Percentiles rank a stretch among this genome's conserved stretches.
Conservation (phyloP, 176 grass and related monocot species). For the Saccharum officinarum region DNA sequence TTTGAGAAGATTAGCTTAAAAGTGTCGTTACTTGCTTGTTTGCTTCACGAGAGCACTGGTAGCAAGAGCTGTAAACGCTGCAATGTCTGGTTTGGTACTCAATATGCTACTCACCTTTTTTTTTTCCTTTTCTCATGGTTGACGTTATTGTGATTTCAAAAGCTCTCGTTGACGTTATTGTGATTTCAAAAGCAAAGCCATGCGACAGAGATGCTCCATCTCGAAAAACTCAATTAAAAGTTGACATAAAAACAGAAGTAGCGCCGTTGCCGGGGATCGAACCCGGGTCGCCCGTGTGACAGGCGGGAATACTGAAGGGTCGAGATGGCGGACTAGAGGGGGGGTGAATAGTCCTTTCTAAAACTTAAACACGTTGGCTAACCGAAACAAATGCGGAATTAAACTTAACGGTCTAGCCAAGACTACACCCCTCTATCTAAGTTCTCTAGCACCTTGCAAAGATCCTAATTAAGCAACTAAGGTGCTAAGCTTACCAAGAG, state of each 20-base stretch:
- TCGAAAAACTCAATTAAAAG: too few relatives aligned
- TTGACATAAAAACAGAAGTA: too few relatives aligned
- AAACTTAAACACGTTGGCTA: too few relatives aligned
- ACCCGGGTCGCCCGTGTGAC: constrained; percentile 87
- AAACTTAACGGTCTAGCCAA: too few relatives aligned
- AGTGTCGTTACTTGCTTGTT: neutral
- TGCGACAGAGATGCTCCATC: neutral
- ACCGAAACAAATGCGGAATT: too few relatives aligned
- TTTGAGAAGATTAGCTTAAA: neutral
- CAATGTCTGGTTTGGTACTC: neutral
- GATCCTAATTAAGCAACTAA: too few relatives aligned
- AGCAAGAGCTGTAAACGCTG: neutral
- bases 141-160: neutral
- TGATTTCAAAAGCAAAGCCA: neutral
- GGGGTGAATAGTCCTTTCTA: too few relatives aligned
- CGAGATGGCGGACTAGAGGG: too few relatives aligned
- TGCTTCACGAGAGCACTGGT: neutral
- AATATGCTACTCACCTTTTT: too few relatives aligned
- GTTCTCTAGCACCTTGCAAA: too few relatives aligned
- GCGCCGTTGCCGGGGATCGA: constrained; percentile 96
- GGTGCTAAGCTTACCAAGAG: too few relatives aligned
- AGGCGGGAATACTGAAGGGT: constrained; percentile 99
- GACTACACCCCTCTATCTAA: too few relatives aligned
- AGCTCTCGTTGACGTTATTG: neutral
- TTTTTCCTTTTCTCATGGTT: neutral